Conservation (phyloP, 257 asterid genomes). For the Linderniella brevidens region DNA sequence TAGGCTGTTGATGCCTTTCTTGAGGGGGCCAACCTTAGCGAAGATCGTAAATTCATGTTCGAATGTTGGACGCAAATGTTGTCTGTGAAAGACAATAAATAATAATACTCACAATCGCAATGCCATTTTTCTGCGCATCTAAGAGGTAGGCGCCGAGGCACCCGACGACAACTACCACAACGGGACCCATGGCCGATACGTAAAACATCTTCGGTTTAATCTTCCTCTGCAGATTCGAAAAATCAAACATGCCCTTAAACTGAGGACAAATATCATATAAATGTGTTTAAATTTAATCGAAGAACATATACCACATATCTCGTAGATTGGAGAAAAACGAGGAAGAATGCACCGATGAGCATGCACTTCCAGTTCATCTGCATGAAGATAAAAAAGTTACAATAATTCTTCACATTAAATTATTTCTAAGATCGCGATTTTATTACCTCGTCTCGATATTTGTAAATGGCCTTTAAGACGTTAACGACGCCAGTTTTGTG, state of each 20-base stretch:
- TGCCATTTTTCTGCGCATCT: constrained; percentile 31
- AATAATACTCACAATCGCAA: constrained; percentile 39
- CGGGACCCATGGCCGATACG: constrained; percentile 81
- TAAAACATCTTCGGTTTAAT: constrained; percentile 50
- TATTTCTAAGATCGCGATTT: too few species aligned
- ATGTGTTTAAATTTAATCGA: too few species aligned
- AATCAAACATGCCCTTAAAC: too few species aligned
- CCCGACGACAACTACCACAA: constrained; percentile 44
- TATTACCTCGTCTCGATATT: too few species aligned
- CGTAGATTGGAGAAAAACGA: background rate
- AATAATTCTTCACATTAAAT: background rate
- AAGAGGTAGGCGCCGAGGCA: constrained; percentile 43
- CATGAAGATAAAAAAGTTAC: background rate
- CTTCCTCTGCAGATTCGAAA: constrained; percentile 29
- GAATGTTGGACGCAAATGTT: background rate
- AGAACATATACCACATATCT: background rate
- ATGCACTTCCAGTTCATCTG: constrained; percentile 1
- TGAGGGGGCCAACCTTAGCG: constrained; percentile 48
- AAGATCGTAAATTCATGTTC: background rate
- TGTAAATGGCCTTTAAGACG: constrained; percentile 36
- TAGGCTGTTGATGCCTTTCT: constrained; percentile 46
- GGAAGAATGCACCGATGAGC: background rate
- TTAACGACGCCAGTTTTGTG: constrained; percentile 29
- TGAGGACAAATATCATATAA: too few species aligned
- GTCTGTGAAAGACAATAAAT: too few species aligned